Conservation (phyloP, 129 eudicot genomes). For the Artemisia annua region DNA sequence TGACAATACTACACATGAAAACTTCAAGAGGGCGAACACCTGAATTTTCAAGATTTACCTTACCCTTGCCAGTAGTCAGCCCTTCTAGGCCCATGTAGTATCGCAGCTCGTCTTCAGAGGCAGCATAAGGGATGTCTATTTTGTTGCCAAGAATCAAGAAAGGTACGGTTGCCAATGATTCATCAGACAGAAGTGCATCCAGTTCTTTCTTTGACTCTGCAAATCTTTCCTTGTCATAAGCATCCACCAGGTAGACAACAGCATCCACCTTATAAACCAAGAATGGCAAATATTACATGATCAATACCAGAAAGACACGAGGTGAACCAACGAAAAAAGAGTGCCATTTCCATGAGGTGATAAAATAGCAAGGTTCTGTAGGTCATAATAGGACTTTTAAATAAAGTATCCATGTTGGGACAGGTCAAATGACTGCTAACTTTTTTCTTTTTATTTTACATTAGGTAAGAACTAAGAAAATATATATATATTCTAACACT, state of each 20-base stretch:
- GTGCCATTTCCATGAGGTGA: too few species aligned
- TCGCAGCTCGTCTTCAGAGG: conserved; percentile 83
- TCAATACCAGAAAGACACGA: too few species aligned
- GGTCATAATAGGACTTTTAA: too few species aligned
- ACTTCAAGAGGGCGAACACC: conserved; percentile 87
- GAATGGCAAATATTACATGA: neutral
- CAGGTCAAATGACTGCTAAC: too few species aligned
- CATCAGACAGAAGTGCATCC: conserved; percentile 93
- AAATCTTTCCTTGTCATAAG: conserved; percentile 81
- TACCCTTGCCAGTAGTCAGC: conserved; percentile 86
- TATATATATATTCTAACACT: too few species aligned
- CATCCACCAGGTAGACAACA: conserved; percentile 86
- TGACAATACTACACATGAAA: conserved; percentile 95
- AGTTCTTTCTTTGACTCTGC: conserved; percentile 88
- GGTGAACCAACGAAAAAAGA: too few species aligned
- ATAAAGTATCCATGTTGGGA: too few species aligned
- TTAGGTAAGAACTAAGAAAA: too few species aligned
- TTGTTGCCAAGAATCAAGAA: conserved; percentile 80
- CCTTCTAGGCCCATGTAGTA: conserved; percentile 64
- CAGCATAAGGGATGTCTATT: conserved; percentile 91
- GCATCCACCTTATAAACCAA: conserved; percentile 75
- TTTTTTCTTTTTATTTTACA: too few species aligned
- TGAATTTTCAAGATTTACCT: conserved; percentile 63
- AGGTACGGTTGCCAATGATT: conserved; percentile 75
- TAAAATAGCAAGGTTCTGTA: too few species aligned